phyloP scores from a whole-genome alignment of 371 early-diverging fungal species.

The Mucor circinelloides region DNA sequence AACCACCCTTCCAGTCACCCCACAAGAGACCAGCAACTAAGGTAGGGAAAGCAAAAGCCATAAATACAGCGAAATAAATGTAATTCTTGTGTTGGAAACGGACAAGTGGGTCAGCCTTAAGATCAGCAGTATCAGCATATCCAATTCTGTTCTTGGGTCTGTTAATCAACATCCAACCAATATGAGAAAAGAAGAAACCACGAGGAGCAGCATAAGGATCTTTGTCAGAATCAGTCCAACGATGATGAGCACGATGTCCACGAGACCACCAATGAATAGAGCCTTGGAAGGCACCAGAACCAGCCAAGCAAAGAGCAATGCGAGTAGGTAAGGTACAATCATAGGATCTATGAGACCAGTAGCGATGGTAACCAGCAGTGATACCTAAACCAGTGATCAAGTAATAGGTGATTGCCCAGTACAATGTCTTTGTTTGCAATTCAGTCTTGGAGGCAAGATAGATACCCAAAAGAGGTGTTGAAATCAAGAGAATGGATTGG shows the following conservation, averaged over 20 bases:
- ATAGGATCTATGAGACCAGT: constrained; percentile 80
- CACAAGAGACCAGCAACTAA: constrained; percentile 82
- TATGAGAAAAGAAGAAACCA: constrained; percentile 86
- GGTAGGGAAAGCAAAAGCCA: constrained; percentile 83
- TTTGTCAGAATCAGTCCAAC: constrained; percentile 84
- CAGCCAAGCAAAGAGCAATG: constrained; percentile 63
- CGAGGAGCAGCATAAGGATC: constrained; percentile 89
- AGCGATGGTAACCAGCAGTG: constrained; percentile 73
- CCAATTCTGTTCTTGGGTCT: constrained; percentile 74
- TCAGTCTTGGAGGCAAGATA: constrained; percentile 75
- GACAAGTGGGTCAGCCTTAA: constrained; percentile 78
- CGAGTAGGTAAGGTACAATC: constrained; percentile 58
- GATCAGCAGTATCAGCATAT: constrained; percentile 82
- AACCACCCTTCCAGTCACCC: constrained; percentile 92
- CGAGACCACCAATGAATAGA: constrained; percentile 88
- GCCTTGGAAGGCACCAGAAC: constrained; percentile 80
- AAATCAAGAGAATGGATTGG: constrained; percentile 69
- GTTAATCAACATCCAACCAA: constrained; percentile 90
- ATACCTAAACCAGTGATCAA: constrained; percentile 72
- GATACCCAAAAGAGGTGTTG: constrained; percentile 83
- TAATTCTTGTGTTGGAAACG: constrained; percentile 86
- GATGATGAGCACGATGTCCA: constrained; percentile 91
- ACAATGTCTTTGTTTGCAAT: constrained; percentile 68
- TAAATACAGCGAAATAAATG: constrained; percentile 65
- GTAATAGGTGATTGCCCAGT: constrained; percentile 82